Evolutionary conservation across 805 yeast species (phyloP), one percentile per base, ranked within the genome.

Genomic region (Monosporozyma siamensis): DNA sequence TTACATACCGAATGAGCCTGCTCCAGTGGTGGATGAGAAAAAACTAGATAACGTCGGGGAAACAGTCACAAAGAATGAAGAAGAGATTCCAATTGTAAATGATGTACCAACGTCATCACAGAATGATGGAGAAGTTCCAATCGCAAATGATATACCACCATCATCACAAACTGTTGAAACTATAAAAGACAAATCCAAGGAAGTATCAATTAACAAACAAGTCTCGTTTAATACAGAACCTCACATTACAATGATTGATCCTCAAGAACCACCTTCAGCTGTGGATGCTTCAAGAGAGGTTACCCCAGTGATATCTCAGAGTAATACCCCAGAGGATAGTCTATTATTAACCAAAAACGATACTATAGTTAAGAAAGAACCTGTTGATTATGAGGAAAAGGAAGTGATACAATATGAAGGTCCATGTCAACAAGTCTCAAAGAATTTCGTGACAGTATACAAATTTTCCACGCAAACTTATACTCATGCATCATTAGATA

Each of bases 401-500:
- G 50, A 47, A 14, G 51, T 43, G 17, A 43, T 41, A 30, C 48
- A 37, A 0, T 77, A 69, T 51, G 80, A 79, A 57, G 95, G 95
- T 0, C 95, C 95, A 1, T 60, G 67, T 2, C 87, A 79, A 53
- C 69, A 69, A 41, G 77, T 81, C 2, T 69, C 77, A 1, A 68
- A 74, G 27, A 77, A 80, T 50, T 66, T 66, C 32, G 58, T 86
- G 0, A 68, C 75, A 6, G 43, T 37, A 20, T 40, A 24, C 26
- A 34, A 40, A 20, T 40, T 40, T 11, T 34, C 32, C 12, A 26
- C 31, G 8, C 20, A 14, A 6, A 15, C 18, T 9, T 11, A 15
- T 6, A 38, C 20, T 29, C 25, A 38, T 14, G 14, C 24, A 6
- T n/a, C 37, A 1, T 9, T 23, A 18, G 24, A 25, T 27, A 35